Base-by-base conservation (phyloP, 371 early-diverging fungal genomes). In the Rhizopus stolonifer region DNA sequence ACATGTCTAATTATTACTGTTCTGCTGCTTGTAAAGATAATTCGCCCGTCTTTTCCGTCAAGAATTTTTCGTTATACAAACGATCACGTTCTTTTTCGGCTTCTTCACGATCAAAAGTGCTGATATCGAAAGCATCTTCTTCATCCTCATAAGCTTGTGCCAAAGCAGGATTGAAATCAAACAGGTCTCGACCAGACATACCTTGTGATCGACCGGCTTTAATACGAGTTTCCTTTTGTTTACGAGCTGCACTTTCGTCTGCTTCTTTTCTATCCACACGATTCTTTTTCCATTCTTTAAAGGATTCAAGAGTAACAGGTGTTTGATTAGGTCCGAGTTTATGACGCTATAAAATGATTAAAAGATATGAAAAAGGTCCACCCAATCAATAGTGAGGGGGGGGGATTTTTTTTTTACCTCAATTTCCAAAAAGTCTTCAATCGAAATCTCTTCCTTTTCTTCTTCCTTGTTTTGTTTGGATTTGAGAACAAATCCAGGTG, bases 131-230 rank as follows among this genome's bases (percentile, higher is more conserved):
- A n/a, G n/a, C n/a, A n/a, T n/a, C n/a, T n/a, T 87, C 85, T 34
- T 77, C 88, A 33, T 90, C 93, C 38, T 92, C 92, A 29, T 66
- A 72, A 17, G 78, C 84, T 29, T 80, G 72, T 58, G 87, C 88
- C 74, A 88, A 74, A 8, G 95, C 89, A 33, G 99, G 98, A 70
- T 96, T 96, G 79, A 93, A 96, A 60, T 95, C 93, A 74, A 99
- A 99, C 69, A 97, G 72, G 72, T 99, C 99, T 59, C 91, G 86
- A 54, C 99, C 99, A 52, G 93, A 93, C 88, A 96, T 92, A 49
- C 93, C 92, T 39, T 86, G 77, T 55, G 89, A 82, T 81, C 89
- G 87, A 61, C 97, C 98, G 10, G 95, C 91, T 72, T 92, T 90
- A 77, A 84, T 84, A 29, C 94, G 94, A 42, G 87, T 92, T 60